Percentiles rank a stretch among this genome's conserved stretches.
These are phyloP conservation scores for Lycium ferocissimum DNA, from an alignment of 257 asterid species.

Conservation along the genomic window DNA sequence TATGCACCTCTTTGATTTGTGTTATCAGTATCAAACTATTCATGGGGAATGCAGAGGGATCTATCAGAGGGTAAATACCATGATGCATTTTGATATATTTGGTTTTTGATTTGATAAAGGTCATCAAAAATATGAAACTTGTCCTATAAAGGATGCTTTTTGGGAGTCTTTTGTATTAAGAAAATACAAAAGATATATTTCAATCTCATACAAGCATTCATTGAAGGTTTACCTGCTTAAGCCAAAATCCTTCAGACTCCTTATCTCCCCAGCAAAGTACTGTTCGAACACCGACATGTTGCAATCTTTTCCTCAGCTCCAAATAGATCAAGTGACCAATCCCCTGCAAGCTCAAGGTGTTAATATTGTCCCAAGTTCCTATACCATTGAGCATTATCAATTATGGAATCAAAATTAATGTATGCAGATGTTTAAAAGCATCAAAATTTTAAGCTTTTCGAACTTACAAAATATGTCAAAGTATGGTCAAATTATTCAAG, in stretches of 20 bases:
- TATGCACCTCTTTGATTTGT: neutral
- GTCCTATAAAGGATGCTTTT: constrained; percentile 24
- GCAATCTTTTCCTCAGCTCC: constrained; percentile 76
- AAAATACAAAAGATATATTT: constrained; percentile 1
- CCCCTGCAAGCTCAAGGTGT: constrained; percentile 60
- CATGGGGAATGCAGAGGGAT: neutral
- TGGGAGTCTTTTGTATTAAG: neutral
- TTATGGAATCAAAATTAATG: neutral
- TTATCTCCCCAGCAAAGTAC: constrained; percentile 89
- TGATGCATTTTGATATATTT: constrained; percentile 3
- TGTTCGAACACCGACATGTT: constrained; percentile 71
- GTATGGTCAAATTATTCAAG: neutral
- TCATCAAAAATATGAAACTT: neutral
- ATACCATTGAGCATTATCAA: neutral
- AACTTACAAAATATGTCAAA: neutral
- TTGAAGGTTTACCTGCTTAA: constrained; percentile 64
- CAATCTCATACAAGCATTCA: constrained; percentile 5
- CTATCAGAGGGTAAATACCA: neutral
- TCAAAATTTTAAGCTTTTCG: neutral
- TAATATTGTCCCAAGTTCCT: constrained; percentile 24
- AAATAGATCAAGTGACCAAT: constrained; percentile 67
- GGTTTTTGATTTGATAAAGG: neutral
- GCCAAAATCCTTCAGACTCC: constrained; percentile 94
- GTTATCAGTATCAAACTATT: neutral
- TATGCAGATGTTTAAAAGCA: neutral